Percentiles rank a stretch among this genome's conserved stretches.
Conservation (phyloP, 768 basidiomycete species). For the Boletus huronensis region DNA sequence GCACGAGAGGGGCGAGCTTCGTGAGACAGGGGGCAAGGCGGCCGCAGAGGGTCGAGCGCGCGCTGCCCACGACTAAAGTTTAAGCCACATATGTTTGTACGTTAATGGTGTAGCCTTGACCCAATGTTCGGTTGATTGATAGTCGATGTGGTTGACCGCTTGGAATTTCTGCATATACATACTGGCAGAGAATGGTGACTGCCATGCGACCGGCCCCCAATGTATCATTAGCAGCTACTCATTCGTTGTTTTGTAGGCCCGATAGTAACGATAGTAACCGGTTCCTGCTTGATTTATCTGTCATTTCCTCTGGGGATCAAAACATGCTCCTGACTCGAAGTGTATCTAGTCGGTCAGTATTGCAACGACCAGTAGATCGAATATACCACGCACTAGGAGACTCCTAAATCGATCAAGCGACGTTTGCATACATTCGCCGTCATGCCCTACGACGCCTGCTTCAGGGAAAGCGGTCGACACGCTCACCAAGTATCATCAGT, state of each 20-base stretch:
- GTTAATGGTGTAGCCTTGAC: background rate
- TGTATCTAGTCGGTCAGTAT: too few relatives aligned
- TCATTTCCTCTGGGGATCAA: too few relatives aligned
- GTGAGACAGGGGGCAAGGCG: conserved; percentile 50
- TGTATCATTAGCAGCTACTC: background rate
- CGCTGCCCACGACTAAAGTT: conserved; percentile 38
- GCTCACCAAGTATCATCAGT: background rate
- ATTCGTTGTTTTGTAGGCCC: background rate
- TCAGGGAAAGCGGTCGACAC: background rate
- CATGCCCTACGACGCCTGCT: background rate
- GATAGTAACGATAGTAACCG: background rate
- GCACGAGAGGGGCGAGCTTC: conserved; percentile 55
- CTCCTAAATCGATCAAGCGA: background rate
- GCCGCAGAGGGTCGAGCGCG: conserved; percentile 41
- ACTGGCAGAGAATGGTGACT: too few relatives aligned
- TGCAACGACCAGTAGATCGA: background rate
- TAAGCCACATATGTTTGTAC: background rate
- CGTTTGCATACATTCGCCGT: background rate
- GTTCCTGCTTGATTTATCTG: background rate
- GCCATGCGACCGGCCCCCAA: too few relatives aligned
- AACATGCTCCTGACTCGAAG: too few relatives aligned
- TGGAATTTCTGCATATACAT: background rate
- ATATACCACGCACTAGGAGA: background rate
- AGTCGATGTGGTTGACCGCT: background rate
- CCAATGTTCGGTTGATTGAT: background rate